These are phyloP conservation scores for Fraxinus sp. DNA, from an alignment of 305 asterid species.

Conservation along the genomic window DNA sequence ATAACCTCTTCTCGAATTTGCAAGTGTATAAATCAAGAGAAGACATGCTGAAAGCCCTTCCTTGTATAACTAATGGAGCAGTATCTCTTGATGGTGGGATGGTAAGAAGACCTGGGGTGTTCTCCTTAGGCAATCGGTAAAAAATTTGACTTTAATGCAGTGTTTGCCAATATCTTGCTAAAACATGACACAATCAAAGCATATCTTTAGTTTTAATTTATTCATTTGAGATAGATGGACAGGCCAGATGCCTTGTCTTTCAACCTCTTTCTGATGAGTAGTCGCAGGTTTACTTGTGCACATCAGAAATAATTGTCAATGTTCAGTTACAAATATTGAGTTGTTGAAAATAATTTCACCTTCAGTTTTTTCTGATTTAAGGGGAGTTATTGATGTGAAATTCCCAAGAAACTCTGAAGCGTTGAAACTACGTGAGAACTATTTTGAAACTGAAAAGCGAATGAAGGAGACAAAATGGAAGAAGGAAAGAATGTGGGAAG, in stretches of 20 bases:
- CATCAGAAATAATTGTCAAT: not conserved
- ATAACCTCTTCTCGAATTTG: conserved; percentile 58
- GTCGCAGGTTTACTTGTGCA: not conserved
- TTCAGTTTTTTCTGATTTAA: conserved; percentile 24
- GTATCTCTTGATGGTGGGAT: conserved; percentile 88
- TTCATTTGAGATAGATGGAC: conserved; percentile 7
- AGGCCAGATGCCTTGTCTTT: not conserved
- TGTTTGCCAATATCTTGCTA: not conserved
- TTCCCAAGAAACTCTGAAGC: conserved; percentile 49
- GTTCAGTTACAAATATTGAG: not conserved
- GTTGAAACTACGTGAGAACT: conserved; percentile 33
- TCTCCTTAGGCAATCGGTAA: conserved; percentile 57
- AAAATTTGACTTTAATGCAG: conserved; percentile 23
- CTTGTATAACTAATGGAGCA: conserved; percentile 57
- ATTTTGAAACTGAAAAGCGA: conserved; percentile 40
- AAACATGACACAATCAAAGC: not conserved
- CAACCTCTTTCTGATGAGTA: not conserved
- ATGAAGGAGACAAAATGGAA: conserved; percentile 55
- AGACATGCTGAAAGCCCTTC: conserved; percentile 67
- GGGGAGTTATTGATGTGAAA: conserved; percentile 49
- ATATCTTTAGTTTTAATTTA: not conserved
- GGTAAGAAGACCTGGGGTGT: conserved; percentile 45
- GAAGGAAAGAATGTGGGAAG: conserved; percentile 50
- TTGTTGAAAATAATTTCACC: not conserved
- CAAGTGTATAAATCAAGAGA: conserved; percentile 76